These are phyloP conservation scores for Macadamia integrifolia DNA, from an alignment of 164 flowering plant genomes.

Conservation along the genomic window DNA sequence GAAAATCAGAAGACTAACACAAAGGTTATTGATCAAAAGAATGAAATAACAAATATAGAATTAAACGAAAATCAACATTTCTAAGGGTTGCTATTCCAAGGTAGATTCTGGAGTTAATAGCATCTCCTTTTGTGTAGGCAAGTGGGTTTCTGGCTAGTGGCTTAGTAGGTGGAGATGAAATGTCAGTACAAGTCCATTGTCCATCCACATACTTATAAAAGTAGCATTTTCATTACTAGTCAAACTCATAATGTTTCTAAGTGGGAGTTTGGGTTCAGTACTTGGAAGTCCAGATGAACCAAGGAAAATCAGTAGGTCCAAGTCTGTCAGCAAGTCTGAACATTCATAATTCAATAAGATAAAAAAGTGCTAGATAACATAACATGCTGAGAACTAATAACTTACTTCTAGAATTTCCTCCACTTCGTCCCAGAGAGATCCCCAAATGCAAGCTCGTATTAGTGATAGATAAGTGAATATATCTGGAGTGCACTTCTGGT, in stretches of 20 bases:
- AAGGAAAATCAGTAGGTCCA: background rate
- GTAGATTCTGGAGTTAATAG: no score
- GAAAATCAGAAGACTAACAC: background rate
- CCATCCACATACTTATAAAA: no score
- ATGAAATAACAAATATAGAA: background rate
- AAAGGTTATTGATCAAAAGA: background rate
- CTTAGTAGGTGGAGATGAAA: no score
- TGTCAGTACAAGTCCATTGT: no score
- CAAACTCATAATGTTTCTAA: background rate
- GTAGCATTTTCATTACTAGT: no score
- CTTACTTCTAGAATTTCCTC: conserved; percentile 67
- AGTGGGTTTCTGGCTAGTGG: no score
- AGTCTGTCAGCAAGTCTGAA: background rate
- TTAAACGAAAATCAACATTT: background rate
- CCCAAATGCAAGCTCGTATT: conserved; percentile 77
- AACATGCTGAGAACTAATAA: background rate
- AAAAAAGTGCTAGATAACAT: background rate
- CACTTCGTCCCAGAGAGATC: conserved; percentile 68
- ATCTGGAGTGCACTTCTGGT: conserved; percentile 53
- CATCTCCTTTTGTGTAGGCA: no score
- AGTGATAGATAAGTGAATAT: conserved; percentile 68
- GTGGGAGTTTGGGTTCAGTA: background rate
- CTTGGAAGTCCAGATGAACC: background rate
- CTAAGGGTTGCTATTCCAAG: background rate
- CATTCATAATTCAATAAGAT: background rate